A percentile compares a stretch with the other conserved stretches of the same genome.
phyloP scores from a whole-genome alignment of 2,329 filamentous ascomycete genomes.

The Nothopassalora personata region DNA sequence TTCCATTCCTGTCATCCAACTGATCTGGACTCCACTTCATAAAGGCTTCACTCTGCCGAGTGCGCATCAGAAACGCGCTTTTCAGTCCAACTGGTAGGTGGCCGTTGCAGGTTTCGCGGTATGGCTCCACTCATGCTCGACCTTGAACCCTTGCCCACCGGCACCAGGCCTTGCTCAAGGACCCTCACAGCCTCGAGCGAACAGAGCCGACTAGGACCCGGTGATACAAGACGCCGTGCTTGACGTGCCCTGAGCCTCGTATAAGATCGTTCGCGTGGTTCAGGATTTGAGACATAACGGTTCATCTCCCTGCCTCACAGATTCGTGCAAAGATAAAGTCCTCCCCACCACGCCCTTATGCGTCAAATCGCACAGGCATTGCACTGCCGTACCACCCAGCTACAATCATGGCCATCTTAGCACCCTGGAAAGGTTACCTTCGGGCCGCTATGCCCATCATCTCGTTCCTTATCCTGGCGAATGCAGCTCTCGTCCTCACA shows the following conservation, averaged over 20 bases:
- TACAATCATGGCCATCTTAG: slow-evolving; percentile 15
- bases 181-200: neutral
- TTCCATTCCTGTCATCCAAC: neutral
- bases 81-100: too few relatives aligned
- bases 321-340: neutral
- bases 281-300: slow-evolving; percentile 1
- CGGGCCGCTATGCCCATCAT: slow-evolving; percentile 14
- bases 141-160: neutral
- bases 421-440: slow-evolving; percentile 20
- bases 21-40: neutral
- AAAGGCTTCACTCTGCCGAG: too few relatives aligned
- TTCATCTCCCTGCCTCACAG: neutral
- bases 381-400: neutral
- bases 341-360: neutral
- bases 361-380: neutral
- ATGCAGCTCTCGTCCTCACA: slow-evolving; percentile 12
- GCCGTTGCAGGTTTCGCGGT: neutral
- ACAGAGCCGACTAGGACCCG: neutral
- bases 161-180: neutral
- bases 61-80: too few relatives aligned
- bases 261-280: neutral
- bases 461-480: slow-evolving; percentile 9
- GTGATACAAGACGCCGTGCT: neutral
- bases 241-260: neutral
- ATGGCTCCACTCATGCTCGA: neutral